phyloP scores from a whole-genome alignment of 345 rosid species.

The Lagerstroemia speciosa region DNA sequence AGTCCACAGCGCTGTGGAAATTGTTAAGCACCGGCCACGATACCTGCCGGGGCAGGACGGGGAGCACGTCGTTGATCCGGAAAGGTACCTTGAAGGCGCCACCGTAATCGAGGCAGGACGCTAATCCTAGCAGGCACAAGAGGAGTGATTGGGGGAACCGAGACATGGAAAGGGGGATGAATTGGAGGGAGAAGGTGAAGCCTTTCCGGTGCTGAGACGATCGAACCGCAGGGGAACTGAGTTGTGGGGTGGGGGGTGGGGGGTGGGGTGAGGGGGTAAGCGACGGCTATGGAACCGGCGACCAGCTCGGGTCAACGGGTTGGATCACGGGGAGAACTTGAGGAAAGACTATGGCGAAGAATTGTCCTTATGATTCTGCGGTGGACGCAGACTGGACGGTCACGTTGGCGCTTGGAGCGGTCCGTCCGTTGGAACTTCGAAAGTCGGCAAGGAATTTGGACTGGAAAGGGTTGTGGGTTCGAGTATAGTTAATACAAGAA shows the following conservation, averaged over 20 bases:
- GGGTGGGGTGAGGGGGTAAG: neutral
- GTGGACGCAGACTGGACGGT: too few relatives aligned
- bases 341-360: neutral
- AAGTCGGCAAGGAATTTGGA: too few relatives aligned
- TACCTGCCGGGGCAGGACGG: slow-evolving; percentile 72
- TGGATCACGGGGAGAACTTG: neutral
- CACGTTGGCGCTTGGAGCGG: slow-evolving; percentile 11
- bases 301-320: neutral
- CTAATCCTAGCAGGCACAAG: slow-evolving; percentile 15
- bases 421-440: neutral
- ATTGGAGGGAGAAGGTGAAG: neutral
- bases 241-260: too few relatives aligned
- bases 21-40: slow-evolving; percentile 89
- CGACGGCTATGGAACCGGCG: slow-evolving; percentile 2
- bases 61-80: slow-evolving; percentile 67
- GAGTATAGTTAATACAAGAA: too few relatives aligned
- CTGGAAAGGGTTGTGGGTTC: too few relatives aligned
- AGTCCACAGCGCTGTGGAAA: slow-evolving; percentile 75
- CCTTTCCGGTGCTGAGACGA: neutral
- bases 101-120: slow-evolving; percentile 14
- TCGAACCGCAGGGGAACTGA: neutral
- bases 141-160: slow-evolving; percentile 10
- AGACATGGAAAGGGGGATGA: neutral
- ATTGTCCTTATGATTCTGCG: too few relatives aligned
- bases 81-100: slow-evolving; percentile 63